Conservation (phyloP, 2,329 filamentous ascomycete genomes). For the Penicillium expansum region DNA sequence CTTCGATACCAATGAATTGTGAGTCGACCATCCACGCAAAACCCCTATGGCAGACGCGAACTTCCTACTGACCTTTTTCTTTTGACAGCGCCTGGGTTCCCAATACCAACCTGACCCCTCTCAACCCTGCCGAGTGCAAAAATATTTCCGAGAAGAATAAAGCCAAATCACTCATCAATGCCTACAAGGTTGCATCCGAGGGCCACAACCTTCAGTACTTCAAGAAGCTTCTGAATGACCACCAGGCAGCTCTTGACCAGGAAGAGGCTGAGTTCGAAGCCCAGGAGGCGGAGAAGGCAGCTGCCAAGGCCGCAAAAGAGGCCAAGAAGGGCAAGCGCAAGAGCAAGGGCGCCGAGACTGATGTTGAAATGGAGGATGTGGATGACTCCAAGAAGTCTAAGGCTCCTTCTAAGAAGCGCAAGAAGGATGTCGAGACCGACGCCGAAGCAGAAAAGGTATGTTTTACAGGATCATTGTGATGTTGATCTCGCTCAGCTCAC, state of each 20-base stretch:
- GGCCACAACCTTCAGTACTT: constrained; percentile 75
- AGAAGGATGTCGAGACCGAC: constrained; percentile 64
- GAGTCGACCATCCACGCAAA: constrained; percentile 46
- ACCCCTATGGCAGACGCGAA: constrained; percentile 1
- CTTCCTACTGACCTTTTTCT: background rate
- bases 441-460: constrained; percentile 70
- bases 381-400: constrained; percentile 53
- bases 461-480: constrained; percentile 1
- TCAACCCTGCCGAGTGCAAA: constrained; percentile 70
- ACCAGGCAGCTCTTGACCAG: constrained; percentile 55
- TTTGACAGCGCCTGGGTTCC: constrained; percentile 77
- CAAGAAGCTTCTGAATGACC: constrained; percentile 69
- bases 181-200: constrained; percentile 77
- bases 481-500: constrained; percentile 7
- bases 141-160: constrained; percentile 67
- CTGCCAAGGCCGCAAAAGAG: constrained; percentile 53
- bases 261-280: constrained; percentile 53
- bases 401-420: constrained; percentile 69
- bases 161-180: constrained; percentile 75
- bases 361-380: constrained; percentile 55
- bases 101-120: constrained; percentile 76
- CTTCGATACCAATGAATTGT: constrained; percentile 95
- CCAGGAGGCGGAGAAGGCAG: constrained; percentile 55
- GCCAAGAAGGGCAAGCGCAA: constrained; percentile 51
- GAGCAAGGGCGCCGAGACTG: constrained; percentile 48